Conservation (phyloP, 768 basidiomycete species). For the Saitozyma sp. region DNA sequence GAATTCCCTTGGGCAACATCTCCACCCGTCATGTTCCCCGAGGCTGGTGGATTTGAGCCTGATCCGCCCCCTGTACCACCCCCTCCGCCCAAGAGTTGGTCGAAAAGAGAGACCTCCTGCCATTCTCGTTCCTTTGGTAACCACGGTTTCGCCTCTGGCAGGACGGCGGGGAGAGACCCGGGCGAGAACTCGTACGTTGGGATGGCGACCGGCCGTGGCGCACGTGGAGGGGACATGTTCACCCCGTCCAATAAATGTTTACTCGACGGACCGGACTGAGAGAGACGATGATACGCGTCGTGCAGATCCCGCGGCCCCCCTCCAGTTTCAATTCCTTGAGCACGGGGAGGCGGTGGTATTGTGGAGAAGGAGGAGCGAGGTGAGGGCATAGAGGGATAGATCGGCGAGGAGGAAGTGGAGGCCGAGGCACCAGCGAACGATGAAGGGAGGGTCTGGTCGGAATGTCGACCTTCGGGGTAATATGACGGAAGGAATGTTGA, state of each 20-base stretch:
- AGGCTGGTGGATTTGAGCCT: no score
- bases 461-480: conserved; percentile 5
- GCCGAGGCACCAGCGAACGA: not conserved
- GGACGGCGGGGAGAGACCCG: not conserved
- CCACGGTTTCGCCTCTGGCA: not conserved
- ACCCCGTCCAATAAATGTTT: not conserved
- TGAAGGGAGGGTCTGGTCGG: not conserved
- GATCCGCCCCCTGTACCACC: no score
- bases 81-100: no score
- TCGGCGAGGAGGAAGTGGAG: not conserved
- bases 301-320: not conserved
- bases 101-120: not conserved
- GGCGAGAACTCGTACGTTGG: conserved; percentile 5
- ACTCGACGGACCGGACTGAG: not conserved
- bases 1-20: no score
- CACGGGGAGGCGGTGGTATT: not conserved
- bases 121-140: not conserved
- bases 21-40: no score
- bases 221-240: not conserved
- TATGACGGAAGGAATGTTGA: conserved; percentile 14
- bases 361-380: not conserved
- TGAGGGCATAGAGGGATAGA: not conserved
- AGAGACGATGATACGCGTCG: conserved; percentile 1
- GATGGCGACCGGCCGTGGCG: conserved; percentile 3
- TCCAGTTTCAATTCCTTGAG: not conserved